Base-by-base conservation (phyloP, 352 stramenopile genomes). In the Globisporangium radiosum region DNA sequence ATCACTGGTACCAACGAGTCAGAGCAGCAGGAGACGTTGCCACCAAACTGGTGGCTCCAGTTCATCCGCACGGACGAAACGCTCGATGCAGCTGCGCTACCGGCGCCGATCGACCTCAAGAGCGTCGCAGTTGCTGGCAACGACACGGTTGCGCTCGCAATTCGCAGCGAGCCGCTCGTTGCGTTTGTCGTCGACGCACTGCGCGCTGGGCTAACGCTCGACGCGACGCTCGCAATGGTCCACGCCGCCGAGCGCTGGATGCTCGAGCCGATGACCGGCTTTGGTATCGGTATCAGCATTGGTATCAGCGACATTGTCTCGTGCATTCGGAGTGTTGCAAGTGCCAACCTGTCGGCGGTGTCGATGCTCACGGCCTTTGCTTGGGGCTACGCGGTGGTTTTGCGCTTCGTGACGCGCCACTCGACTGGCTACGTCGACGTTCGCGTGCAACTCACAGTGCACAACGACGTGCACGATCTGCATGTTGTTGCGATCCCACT, bases 381-480 rank as follows among this genome's bases (percentile, higher is more conserved):
- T 10, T 83, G 73, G 73, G 71, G 71, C 7, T 83, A 72, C 50
- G 69, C 73, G 50, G 57, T 83, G 44, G 59, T 74, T 39, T 53
- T 83, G 7, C 71, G 65, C 43, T 80, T 80, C 43, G 60, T 71
- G 40, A 78, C 55, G 14, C 42, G 63, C 17, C 62, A 78, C 53
- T 69, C 60, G 40, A 75, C 55, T 1, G 73, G 73, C 1, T 80
- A 74, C 59, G 49, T 83, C 7, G 71, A 83, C 42, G 47, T 83
- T 10, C 69, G 73, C 5, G 11, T 80, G 11, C 71, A 78, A 11
- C 43, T 80, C 4, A 64, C 66, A 2, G 66, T 75, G 36, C 61
- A 80, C 54, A 71, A 83, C 52, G 71, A 80, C 9, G 44, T 79
- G 51, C 64, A 80, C n/a, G 71, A 83, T 33, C 43, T 83, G n/a